A percentile compares a stretch with the other conserved stretches of the same genome.
These are phyloP conservation scores for Gracilariopsis chorda DNA, from an alignment of 23 red algal genomes.

Conservation along the genomic window DNA sequence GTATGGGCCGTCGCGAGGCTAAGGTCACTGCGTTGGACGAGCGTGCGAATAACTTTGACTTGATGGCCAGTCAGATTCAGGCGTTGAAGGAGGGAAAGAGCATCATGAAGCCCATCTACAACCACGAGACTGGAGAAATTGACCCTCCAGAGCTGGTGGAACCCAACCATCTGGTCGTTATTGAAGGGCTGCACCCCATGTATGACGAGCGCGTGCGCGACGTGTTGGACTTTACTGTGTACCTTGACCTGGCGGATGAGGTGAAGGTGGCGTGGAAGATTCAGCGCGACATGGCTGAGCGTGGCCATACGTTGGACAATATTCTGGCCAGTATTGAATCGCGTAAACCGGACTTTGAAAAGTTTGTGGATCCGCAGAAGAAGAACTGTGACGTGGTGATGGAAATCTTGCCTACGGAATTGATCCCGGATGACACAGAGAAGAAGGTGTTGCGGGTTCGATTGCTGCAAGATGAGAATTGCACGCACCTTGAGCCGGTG, in stretches of 20 bases:
- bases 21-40: conserved; percentile 92
- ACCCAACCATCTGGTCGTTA: conserved; percentile 93
- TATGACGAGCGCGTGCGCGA: conserved; percentile 83
- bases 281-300: conserved; percentile 98
- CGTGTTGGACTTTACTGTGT: conserved; percentile 93
- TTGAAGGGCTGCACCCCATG: conserved; percentile 97
- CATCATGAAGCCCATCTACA: conserved; percentile 99
- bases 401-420: conserved; percentile 87
- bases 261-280: conserved; percentile 99
- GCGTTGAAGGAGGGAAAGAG: conserved; percentile 95
- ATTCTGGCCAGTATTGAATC: conserved; percentile 96
- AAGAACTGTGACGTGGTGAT: conserved; percentile 85
- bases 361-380: conserved; percentile 92
- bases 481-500: conserved; percentile 49
- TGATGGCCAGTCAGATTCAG: conserved; percentile 90
- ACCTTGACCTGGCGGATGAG: conserved; percentile 96
- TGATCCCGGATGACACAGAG: conserved; percentile 95
- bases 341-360: conserved; percentile 92
- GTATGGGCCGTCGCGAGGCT: conserved; percentile 83
- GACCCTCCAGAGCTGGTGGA: conserved; percentile 92
- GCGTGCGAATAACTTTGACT: conserved; percentile 90
- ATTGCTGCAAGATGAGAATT: conserved; percentile 81
- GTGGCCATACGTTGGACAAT: conserved; percentile 92
- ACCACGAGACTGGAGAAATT: conserved; percentile 95
- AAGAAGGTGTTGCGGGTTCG: conserved; percentile 92